Evolutionary conservation across 441 rosid genomes (phyloP).

Genomic region (Jatropha multifida): DNA sequence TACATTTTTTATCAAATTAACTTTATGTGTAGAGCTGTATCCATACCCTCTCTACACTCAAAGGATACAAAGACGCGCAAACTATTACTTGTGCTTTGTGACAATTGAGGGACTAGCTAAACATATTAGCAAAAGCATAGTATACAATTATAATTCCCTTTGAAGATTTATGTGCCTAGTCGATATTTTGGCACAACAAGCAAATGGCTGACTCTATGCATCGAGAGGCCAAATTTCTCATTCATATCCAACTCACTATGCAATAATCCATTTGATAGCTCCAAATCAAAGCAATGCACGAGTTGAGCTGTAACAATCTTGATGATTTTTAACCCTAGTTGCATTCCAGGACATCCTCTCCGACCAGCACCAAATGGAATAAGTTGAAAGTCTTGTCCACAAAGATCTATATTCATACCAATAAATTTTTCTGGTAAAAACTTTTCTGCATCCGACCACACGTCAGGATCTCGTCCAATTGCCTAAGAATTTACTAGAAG

Average conservation of each 20-base stretch:
- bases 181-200: slow-evolving; percentile 40
- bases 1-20: too few relatives aligned
- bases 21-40: too few relatives aligned
- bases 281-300: slow-evolving; percentile 69
- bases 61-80: too few relatives aligned
- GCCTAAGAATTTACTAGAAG: slow-evolving; percentile 33
- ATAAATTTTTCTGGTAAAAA: slow-evolving; percentile 40
- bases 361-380: slow-evolving; percentile 62
- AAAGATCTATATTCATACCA: slow-evolving; percentile 34
- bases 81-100: too few relatives aligned
- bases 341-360: slow-evolving; percentile 62
- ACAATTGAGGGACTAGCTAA: too few relatives aligned
- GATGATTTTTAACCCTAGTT: slow-evolving; percentile 40
- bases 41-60: too few relatives aligned
- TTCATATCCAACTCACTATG: slow-evolving; percentile 46
- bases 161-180: slow-evolving; percentile 14
- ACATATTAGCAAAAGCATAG: too few relatives aligned
- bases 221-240: slow-evolving; percentile 45
- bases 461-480: slow-evolving; percentile 12
- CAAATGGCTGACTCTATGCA: slow-evolving; percentile 45
- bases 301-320: slow-evolving; percentile 42
- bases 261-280: slow-evolving; percentile 34
- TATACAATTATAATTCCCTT: too few relatives aligned
- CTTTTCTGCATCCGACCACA: slow-evolving; percentile 28
- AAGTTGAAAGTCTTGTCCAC: slow-evolving; percentile 46